These are phyloP conservation scores for Mortierella sp. DNA, from an alignment of 371 early-diverging fungal genomes.

Conservation along the genomic window DNA sequence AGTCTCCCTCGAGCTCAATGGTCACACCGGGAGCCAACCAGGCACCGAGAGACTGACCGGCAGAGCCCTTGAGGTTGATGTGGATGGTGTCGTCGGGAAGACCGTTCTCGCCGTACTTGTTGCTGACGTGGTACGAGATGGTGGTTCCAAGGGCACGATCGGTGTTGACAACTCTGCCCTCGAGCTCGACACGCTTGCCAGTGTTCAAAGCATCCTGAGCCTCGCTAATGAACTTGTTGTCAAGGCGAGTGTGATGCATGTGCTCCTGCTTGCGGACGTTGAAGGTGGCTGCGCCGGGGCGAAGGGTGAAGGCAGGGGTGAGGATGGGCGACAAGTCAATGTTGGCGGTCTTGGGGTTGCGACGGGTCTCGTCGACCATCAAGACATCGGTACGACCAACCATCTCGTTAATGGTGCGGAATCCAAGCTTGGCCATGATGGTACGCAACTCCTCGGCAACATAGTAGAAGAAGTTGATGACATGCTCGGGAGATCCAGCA, in stretches of 20 bases:
- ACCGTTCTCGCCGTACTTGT: constrained; percentile 84
- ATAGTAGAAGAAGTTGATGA: constrained; percentile 97
- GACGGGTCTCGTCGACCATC: constrained; percentile 76
- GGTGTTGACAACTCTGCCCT: constrained; percentile 87
- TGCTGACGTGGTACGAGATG: constrained; percentile 90
- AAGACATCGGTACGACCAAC: constrained; percentile 93
- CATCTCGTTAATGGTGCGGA: constrained; percentile 94
- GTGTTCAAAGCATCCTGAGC: constrained; percentile 78
- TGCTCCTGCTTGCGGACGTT: constrained; percentile 89
- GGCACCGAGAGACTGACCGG: constrained; percentile 97
- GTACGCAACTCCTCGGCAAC: constrained; percentile 94
- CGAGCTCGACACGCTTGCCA: constrained; percentile 72
- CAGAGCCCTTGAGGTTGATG: constrained; percentile 91
- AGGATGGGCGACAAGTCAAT: constrained; percentile 90
- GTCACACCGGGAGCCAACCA: constrained; percentile 94
- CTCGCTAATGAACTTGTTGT: constrained; percentile 86
- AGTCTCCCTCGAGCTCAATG: constrained; percentile 95
- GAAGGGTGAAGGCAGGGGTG: constrained; percentile 88
- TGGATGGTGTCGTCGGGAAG: constrained; percentile 90
- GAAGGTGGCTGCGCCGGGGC: constrained; percentile 89
- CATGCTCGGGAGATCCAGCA: constrained; percentile 94
- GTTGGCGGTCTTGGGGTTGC: constrained; percentile 87
- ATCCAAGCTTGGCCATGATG: constrained; percentile 95
- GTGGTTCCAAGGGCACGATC: constrained; percentile 96
- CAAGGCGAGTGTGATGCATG: constrained; percentile 85